Evolutionary conservation across 2,329 filamentous ascomycete species (phyloP), one percentile per base, ranked within the genome.

Genomic region (Paecilomyces sp.): DNA sequence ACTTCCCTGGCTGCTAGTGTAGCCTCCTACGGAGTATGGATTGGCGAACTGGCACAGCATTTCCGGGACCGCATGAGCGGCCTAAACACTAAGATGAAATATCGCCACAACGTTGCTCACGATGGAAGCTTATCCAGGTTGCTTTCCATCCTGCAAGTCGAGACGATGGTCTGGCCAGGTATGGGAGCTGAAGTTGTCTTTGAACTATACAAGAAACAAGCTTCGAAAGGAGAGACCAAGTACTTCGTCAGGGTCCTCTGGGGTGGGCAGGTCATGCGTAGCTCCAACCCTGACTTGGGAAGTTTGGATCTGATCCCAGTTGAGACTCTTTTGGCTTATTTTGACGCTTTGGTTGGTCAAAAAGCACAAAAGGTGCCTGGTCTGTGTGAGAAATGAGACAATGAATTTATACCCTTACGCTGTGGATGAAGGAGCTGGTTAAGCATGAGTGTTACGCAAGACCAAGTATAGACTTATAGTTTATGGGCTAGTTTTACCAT

Each of bases 181-280:
- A 92, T 93, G 89, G 90, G 90, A 0, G 80, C 85, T 9, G 90
- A 93, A 74, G 80, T 93, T 0, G 83, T 92, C 0, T 91, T 92
- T 69, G 90, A 93, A 76, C 69, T 92, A 31, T 92, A 86, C 67
- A 79, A 77, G 66, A 70, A 71, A 51, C 63, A 61, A n/a, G 31
- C 11, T 12, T 33, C 31, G 6, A 64, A 64, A 55, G 65, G 64
- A 7, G 56, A 60, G 24, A 56, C 65, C 0, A 80, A 79, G 24
- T 59, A 60, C 63, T 89, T 82, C 63, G 71, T 91, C 1, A 80
- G 90, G 6, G 85, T 93, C 0, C 75, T 94, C 1, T 93, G 88
- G 78, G 82, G 87, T 47, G 90, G 90, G 0, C 77, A 83, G 70
- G 80, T 88, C 0, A 70, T 94, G 61, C 78, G 72, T 58, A 91